phyloP scores from a whole-genome alignment of 2,329 filamentous ascomycete species.

The Dactylonectria macrodidyma region DNA sequence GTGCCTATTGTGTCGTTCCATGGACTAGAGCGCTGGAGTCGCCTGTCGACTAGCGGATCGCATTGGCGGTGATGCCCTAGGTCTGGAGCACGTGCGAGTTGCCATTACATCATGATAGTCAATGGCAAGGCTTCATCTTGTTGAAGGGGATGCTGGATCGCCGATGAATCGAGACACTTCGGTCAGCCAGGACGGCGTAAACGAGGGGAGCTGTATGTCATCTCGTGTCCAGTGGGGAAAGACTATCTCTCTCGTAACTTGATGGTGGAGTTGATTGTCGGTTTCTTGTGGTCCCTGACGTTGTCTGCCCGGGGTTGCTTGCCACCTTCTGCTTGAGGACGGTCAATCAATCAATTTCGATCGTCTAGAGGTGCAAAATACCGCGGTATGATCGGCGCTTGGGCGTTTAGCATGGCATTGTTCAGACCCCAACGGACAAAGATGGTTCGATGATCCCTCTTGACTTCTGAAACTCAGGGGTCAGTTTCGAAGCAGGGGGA shows the following conservation, averaged over 20 bases:
- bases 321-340: slow-evolving; percentile 8
- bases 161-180: not conserved
- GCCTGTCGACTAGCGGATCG: not conserved
- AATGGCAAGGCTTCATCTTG: not conserved
- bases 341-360: slow-evolving; percentile 22
- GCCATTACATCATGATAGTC: slow-evolving; percentile 4
- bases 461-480: slow-evolving; percentile 43
- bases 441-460: slow-evolving; percentile 36
- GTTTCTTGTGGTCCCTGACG: slow-evolving; percentile 5
- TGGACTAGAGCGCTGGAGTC: not conserved
- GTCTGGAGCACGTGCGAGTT: not conserved
- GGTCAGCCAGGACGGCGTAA: not conserved
- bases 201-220: slow-evolving; percentile 9
- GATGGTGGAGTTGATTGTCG: slow-evolving; percentile 24
- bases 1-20: not conserved
- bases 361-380: slow-evolving; percentile 23
- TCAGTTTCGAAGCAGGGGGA: slow-evolving; percentile 38
- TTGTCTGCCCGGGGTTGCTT: slow-evolving; percentile 1
- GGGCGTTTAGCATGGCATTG: slow-evolving; percentile 27
- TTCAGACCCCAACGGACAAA: slow-evolving; percentile 8
- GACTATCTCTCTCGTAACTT: slow-evolving; percentile 31
- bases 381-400: slow-evolving; percentile 28
- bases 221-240: slow-evolving; percentile 20
- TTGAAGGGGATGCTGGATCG: slow-evolving; percentile 7
- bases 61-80: not conserved